Evolutionary conservation across 108 stramenopile species (phyloP).

Genomic region (Mediolabrus comicus): DNA sequence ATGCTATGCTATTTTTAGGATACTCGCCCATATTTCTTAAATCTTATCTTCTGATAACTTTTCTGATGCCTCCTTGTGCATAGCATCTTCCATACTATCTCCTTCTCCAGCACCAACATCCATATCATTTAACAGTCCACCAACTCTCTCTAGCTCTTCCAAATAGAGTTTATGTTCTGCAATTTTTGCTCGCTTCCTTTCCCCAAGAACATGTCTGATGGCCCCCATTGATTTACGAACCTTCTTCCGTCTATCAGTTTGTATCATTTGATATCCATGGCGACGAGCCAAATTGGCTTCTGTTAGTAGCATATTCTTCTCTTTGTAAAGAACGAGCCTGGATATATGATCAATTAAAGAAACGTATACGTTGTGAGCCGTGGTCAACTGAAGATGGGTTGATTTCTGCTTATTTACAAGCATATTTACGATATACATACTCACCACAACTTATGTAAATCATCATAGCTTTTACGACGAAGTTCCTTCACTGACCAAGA

Average conservation of each 20-base stretch:
- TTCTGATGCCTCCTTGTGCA: constrained; percentile 32
- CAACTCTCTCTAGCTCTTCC: constrained; percentile 32
- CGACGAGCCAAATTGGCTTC: constrained; percentile 71
- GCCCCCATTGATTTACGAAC: constrained; percentile 86
- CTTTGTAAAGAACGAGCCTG: constrained; percentile 88
- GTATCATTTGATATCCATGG: constrained; percentile 70
- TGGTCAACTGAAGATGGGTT: neutral
- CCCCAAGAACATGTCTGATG: constrained; percentile 84
- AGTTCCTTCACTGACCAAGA: constrained; percentile 79
- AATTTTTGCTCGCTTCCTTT: constrained; percentile 78
- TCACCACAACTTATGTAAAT: constrained; percentile 91
- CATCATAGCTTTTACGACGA: constrained; percentile 87
- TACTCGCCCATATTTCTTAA: neutral
- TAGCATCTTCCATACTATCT: constrained; percentile 32
- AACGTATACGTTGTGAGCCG: neutral
- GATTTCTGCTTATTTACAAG: no score
- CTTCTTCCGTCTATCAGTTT: constrained; percentile 73
- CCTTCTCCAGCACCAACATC: neutral
- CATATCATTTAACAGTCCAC: constrained; percentile 19
- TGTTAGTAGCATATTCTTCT: constrained; percentile 89
- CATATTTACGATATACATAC: constrained; percentile 14
- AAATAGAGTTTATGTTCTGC: constrained; percentile 44
- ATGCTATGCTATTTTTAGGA: no score
- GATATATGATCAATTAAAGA: neutral
- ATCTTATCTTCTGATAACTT: neutral